Base-by-base conservation (phyloP, 345 rosid genomes). In the Arabis alpina region DNA sequence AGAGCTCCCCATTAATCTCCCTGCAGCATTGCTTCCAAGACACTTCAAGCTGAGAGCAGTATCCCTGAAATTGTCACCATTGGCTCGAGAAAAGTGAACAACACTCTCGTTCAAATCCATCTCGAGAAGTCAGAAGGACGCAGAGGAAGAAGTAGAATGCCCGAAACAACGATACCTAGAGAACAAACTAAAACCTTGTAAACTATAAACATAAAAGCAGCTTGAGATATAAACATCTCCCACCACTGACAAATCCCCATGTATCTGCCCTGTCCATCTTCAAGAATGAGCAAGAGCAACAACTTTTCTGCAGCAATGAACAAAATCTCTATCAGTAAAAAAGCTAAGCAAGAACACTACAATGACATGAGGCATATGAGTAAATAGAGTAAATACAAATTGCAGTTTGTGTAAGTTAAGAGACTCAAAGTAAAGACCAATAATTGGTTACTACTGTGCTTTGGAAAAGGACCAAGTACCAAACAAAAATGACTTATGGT, bases 201-300 rank as follows among this genome's bases (percentile, higher is more conserved):
- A 75, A 51, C 44, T 45, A 68, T 54, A 68, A 43, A 45, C 55
- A 79, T 59, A 60, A 81, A 80, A 82, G 64, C 43, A 80, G 52
- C 76, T 63, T 66, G 67, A 70, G 68, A 43, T 74, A 61, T 10
- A 74, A 60, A 40, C 66, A 64, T 61, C 80, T 74, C 70, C 97
- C 97, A 70, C 92, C 89, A 63, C 97, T 93, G 55, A 93, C 93
- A 80, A 89, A 91, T 54, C 98, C 98, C 14, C 93, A 89, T 24
- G 90, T 91, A 68, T 91, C 98, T 45, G 84, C 82, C 55, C 98
- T 79, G 82, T 89, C 97, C 93, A 91, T 93, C 77, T 81, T 75
- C 60, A 55, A 69, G 70, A 48, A 55, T 23, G 59, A 6, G 5
- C 15, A 54, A 62, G 37, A 62, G 57, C 56, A 28, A 54, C 15